phyloP scores from a whole-genome alignment of 257 asterid species.

The Cruciata laevipes region DNA sequence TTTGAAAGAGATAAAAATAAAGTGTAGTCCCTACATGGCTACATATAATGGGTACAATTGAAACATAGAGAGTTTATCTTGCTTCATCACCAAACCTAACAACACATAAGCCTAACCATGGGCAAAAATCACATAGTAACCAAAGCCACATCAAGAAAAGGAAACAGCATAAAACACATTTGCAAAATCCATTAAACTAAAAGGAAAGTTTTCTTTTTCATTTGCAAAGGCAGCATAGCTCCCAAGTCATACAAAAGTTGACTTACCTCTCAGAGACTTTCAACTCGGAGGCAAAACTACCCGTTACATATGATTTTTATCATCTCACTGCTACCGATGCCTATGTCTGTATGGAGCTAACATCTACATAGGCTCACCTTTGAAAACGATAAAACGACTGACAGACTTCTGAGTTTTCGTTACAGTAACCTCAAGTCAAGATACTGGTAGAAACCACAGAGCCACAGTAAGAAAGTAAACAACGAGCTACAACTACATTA shows the following conservation, averaged over 20 bases:
- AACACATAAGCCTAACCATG: not conserved
- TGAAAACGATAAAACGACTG: not conserved
- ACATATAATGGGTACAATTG: too few relatives aligned
- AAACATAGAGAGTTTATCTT: too few relatives aligned
- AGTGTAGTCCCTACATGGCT: too few relatives aligned
- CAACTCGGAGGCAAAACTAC: slow-evolving; percentile 21
- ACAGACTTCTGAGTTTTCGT: slow-evolving; percentile 7
- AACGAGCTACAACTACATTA: slow-evolving; percentile 23
- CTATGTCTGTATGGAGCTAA: slow-evolving; percentile 31
- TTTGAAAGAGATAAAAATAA: too few relatives aligned
- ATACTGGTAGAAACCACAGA: slow-evolving; percentile 12
- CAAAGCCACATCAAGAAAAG: not conserved
- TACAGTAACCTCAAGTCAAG: slow-evolving; percentile 15
- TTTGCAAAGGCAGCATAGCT: slow-evolving; percentile 9
- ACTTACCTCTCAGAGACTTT: slow-evolving; percentile 19
- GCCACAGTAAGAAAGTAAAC: slow-evolving; percentile 15
- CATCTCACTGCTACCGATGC: slow-evolving; percentile 14
- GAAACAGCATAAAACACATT: slow-evolving; percentile 5
- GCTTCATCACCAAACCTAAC: slow-evolving; percentile 7
- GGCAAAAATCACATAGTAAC: not conserved
- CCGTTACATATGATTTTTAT: slow-evolving; percentile 6
- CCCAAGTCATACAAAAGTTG: slow-evolving; percentile 10
- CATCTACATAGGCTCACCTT: slow-evolving; percentile 22
- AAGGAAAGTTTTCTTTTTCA: slow-evolving; percentile 7
- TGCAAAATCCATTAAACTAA: not conserved